A percentile compares a stretch with the other conserved stretches of the same genome.
phyloP scores from a whole-genome alignment of 305 asterid genomes.

The Rubia tinctorum region DNA sequence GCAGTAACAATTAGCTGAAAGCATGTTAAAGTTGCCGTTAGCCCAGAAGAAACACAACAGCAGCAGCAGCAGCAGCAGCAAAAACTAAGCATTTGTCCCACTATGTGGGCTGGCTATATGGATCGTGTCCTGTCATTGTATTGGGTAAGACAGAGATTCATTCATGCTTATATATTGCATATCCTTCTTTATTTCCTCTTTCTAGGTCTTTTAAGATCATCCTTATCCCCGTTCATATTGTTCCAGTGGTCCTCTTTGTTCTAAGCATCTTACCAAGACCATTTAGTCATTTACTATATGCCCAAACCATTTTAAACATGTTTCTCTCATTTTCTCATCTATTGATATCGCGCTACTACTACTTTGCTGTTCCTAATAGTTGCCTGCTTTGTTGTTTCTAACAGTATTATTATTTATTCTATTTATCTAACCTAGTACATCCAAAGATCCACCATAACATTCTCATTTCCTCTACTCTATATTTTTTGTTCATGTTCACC shows the following conservation, averaged over 20 bases:
- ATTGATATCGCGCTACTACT: neutral
- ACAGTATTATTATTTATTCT: too few species aligned
- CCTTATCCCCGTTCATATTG: neutral
- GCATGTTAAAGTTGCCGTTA: conserved; percentile 6
- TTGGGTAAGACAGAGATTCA: neutral
- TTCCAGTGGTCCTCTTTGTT: neutral
- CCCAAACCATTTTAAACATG: neutral
- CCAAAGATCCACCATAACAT: too few species aligned
- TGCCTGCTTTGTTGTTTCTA: too few species aligned
- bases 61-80: neutral
- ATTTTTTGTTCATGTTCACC: too few species aligned
- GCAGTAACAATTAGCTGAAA: conserved; percentile 78
- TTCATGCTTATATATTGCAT: neutral
- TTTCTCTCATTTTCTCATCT: neutral
- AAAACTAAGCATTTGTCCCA: neutral
- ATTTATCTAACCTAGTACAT: too few species aligned
- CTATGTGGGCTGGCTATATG: neutral
- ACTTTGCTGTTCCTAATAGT: neutral
- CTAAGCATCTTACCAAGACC: neutral
- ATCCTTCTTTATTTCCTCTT: neutral
- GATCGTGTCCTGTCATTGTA: neutral
- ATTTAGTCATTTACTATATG: neutral
- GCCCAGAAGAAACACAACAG: conserved; percentile 2
- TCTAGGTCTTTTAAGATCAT: neutral
- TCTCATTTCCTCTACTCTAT: too few species aligned